Conservation (phyloP, 495 filamentous ascomycete species). For the Annulohypoxylon bovei region DNA sequence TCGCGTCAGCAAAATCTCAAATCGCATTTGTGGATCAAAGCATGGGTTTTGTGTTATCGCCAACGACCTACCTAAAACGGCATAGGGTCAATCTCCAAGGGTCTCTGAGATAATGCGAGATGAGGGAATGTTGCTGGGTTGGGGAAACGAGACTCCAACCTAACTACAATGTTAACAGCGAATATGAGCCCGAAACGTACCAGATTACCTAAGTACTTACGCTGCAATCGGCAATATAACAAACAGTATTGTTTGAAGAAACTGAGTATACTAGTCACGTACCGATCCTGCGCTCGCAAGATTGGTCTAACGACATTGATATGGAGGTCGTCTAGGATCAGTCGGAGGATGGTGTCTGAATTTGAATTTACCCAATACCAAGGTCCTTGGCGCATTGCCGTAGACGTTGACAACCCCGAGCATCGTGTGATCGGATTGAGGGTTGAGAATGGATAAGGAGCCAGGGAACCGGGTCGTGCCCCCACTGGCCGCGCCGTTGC, state of each 20-base stretch:
- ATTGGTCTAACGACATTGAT: background rate
- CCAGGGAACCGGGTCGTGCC: constrained; percentile 22
- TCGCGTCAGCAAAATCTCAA: constrained; percentile 21
- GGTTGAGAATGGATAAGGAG: constrained; percentile 1
- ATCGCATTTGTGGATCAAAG: constrained; percentile 22
- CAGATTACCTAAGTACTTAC: background rate
- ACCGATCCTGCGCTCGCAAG: background rate
- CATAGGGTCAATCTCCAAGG: background rate
- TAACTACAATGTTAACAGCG: background rate
- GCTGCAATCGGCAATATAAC: background rate
- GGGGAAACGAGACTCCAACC: background rate
- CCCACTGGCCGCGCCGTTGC: constrained; percentile 12
- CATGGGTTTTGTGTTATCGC: constrained; percentile 19
- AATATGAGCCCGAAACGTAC: background rate
- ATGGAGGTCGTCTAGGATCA: constrained; percentile 15
- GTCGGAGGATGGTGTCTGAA: constrained; percentile 17
- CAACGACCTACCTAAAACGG: constrained; percentile 38
- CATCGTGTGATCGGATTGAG: constrained; percentile 20
- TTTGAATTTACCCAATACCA: constrained; percentile 26
- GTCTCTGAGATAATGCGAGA: background rate
- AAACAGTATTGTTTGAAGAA: background rate
- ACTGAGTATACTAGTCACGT: background rate
- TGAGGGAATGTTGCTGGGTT: background rate
- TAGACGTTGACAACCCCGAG: constrained; percentile 12
- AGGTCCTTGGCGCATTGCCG: constrained; percentile 18